Evolutionary conservation across 495 filamentous ascomycete species (phyloP).

Genomic region (Xylaria intraflava): DNA sequence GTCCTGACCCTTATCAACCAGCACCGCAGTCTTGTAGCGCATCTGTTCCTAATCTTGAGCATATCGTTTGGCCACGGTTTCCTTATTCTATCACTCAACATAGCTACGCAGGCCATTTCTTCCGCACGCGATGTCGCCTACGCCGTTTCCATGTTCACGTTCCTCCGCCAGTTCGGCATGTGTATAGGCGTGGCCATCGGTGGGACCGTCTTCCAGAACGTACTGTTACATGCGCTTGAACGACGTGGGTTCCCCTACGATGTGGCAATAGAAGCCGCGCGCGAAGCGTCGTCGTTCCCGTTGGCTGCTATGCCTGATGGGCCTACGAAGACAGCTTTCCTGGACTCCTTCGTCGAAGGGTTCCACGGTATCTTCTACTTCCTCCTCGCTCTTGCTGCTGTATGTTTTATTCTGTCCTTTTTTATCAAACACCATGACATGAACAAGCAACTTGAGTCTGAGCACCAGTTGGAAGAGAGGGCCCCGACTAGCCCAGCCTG

Average conservation of each 20-base stretch:
- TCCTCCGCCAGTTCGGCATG: constrained; percentile 53
- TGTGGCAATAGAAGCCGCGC: neutral
- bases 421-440: constrained; percentile 1
- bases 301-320: neutral
- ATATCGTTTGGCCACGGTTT: constrained; percentile 49
- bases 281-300: neutral
- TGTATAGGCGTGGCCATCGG: constrained; percentile 56
- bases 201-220: constrained; percentile 52
- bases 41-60: constrained; percentile 48
- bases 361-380: constrained; percentile 3
- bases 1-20: constrained; percentile 40
- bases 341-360: constrained; percentile 1
- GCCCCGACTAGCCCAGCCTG: neutral
- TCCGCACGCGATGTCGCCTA: constrained; percentile 41
- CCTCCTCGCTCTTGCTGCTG: neutral
- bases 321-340: neutral
- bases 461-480: neutral
- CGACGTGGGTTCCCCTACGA: neutral
- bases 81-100: constrained; percentile 40
- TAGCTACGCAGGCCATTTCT: constrained; percentile 47
- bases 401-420: neutral
- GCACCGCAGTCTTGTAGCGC: constrained; percentile 36
- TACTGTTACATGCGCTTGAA: constrained; percentile 32
- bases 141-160: constrained; percentile 50
- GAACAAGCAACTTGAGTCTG: constrained; percentile 1